A percentile compares a stretch with the other conserved stretches of the same genome.
phyloP scores from a whole-genome alignment of 176 grass and related monocot species.

The Poa annua region DNA sequence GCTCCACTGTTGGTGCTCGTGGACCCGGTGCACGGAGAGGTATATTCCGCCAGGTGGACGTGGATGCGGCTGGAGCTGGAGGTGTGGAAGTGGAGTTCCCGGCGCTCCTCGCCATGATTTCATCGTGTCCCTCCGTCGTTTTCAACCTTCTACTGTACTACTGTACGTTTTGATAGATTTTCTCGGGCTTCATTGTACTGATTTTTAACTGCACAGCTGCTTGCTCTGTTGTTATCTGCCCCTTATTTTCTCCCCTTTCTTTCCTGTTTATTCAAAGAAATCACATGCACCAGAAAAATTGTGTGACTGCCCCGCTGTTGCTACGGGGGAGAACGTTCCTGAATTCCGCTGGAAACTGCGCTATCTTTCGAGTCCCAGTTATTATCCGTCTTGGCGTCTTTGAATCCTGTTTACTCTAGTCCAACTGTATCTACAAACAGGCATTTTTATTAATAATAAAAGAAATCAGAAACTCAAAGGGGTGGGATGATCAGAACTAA shows the following conservation, averaged over 20 bases:
- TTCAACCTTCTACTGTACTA: conserved; percentile 7
- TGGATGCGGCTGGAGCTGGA: neutral
- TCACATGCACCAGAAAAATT: neutral
- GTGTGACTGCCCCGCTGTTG: neutral
- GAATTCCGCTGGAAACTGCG: neutral
- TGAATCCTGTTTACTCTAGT: no score
- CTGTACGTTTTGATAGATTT: neutral
- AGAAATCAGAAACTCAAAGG: no score
- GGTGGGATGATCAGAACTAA: no score
- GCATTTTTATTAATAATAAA: no score
- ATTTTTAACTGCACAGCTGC: neutral
- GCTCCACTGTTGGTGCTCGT: neutral
- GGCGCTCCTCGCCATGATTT: conserved; percentile 45
- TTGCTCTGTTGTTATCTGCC: neutral
- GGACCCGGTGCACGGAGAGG: neutral
- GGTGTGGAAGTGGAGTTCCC: conserved; percentile 25
- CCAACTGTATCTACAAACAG: no score
- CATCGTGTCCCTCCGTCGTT: conserved; percentile 34
- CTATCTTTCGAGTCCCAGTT: no score
- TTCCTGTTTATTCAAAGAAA: neutral
- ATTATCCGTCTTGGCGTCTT: no score
- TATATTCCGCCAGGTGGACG: neutral
- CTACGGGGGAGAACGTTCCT: neutral
- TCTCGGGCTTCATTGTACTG: neutral
- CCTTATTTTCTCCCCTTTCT: neutral